Evolutionary conservation across 192 early-diverging fungal species (phyloP).

Genomic region (Globomyces pollinis-pini): DNA sequence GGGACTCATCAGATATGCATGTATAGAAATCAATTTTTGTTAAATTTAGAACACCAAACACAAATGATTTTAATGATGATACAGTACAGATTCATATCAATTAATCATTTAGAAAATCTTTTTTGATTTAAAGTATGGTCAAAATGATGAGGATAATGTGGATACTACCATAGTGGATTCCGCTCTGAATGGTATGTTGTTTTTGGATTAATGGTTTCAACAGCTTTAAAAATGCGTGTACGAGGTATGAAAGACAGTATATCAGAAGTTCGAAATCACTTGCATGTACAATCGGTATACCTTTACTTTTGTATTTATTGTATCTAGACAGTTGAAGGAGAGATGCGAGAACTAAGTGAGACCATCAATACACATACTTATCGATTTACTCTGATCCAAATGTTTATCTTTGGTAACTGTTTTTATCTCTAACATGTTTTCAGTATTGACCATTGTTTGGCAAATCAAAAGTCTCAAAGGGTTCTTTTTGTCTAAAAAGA

Average conservation of each 20-base stretch:
- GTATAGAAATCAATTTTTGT: neutral
- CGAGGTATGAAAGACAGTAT: neutral
- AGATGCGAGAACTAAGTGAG: constrained; percentile 84
- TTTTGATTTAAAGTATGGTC: constrained; percentile 2
- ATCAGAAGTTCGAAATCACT: neutral
- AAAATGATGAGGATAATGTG: neutral
- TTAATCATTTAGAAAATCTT: no score
- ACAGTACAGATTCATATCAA: no score
- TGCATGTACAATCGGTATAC: constrained; percentile 7
- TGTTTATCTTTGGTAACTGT: constrained; percentile 57
- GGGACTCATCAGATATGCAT: constrained; percentile 93
- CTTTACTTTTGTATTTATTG: no score
- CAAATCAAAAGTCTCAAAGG: neutral
- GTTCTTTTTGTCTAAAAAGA: constrained; percentile 20
- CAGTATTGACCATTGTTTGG: neutral
- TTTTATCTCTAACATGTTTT: neutral
- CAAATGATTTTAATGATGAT: constrained; percentile 8
- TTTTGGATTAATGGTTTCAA: no score
- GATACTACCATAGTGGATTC: neutral
- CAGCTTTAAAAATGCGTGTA: no score
- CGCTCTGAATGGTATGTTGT: no score
- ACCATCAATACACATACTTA: constrained; percentile 76
- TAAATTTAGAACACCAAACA: neutral
- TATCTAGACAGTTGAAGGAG: constrained; percentile 71
- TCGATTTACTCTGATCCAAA: constrained; percentile 81